Base-by-base conservation (phyloP, 768 basidiomycete genomes). In the Cystofilobasidium bisporidii region DNA sequence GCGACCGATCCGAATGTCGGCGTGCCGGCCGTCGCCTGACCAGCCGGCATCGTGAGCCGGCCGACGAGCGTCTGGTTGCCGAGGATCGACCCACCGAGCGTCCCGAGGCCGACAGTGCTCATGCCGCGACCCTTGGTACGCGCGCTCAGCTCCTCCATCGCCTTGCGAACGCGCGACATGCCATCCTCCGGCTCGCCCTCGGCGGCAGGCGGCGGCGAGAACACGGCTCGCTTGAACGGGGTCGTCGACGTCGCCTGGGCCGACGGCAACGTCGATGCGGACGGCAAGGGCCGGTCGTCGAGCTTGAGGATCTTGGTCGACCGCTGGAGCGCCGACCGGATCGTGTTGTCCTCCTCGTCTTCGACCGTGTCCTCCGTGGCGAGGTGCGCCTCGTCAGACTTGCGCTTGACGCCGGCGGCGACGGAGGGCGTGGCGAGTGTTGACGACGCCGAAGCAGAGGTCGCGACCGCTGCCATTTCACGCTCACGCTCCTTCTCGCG, bases 91-190 rank as follows among this genome's bases (percentile, higher is more conserved):
- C 50, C 50, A 30, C 22, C 22, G 12, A 53, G 20, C 12, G 50
- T 53, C 18, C 50, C 50, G 9, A 53, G 24, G 3, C 50, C 50
- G 50, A 53, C 50, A 3, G 50, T 53, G 50, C 50, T 53, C 50
- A 53, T 24, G n/a, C 50, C 50, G 8, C 50, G 50, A 17, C 50
- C 50, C 28, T 53, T 53, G 53, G 26, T 56, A 30, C 53, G 53
- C 3, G 53, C 53, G 30, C 53, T 56, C 28, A 56, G 17, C 53
- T 56, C 53, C 53, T 56, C 53, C 53, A 56, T 56, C 28, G 53
- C 53, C 53, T 56, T 56, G 14, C 28, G 26, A 14, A 56, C 28
- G 53, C 53, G 53, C 15, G 53, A 9, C 28, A 56, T 56, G 53
- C 53, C 53, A 30, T 56, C 53, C 28, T 56, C 53, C 18, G 28